phyloP scores from a whole-genome alignment of 2,329 filamentous ascomycete species.

The Claviceps cyperi region DNA sequence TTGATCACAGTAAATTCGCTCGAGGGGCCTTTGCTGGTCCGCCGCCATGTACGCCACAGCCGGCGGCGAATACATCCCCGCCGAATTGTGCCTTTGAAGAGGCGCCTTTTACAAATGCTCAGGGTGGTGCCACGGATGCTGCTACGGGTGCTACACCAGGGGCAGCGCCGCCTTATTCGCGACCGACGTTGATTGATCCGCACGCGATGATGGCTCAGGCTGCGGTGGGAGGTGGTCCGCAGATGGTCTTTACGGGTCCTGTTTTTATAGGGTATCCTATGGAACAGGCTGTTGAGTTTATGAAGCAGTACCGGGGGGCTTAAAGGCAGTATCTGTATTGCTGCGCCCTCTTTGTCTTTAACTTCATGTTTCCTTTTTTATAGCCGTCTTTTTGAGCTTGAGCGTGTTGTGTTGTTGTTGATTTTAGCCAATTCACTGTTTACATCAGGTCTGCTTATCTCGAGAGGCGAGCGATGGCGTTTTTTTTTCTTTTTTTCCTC shows the following conservation, averaged over 20 bases:
- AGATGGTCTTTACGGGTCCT: constrained; percentile 81
- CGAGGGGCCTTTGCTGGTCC: constrained; percentile 18
- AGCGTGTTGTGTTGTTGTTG: constrained; percentile 2
- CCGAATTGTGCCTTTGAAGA: constrained; percentile 4
- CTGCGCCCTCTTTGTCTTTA: background rate
- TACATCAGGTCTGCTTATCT: too few species aligned
- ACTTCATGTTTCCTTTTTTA: background rate
- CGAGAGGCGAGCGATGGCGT: constrained; percentile 6
- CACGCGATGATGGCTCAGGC: constrained; percentile 20
- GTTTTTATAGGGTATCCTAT: constrained; percentile 87
- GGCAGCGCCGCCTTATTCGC: constrained; percentile 10
- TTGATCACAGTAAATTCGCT: constrained; percentile 34
- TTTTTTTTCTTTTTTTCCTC: background rate
- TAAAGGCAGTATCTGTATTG: constrained; percentile 8
- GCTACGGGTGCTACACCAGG: background rate
- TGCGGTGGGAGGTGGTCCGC: constrained; percentile 28
- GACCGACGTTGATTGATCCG: constrained; percentile 40
- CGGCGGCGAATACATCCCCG: constrained; percentile 6
- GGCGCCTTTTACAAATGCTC: constrained; percentile 8
- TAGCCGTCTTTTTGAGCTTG: background rate
- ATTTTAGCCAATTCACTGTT: background rate
- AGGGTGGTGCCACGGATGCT: constrained; percentile 3
- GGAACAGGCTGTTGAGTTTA: constrained; percentile 64
- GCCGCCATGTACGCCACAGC: constrained; percentile 6
- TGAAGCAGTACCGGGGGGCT: constrained; percentile 41